These are phyloP conservation scores for Aphanomyces cochlioides DNA, from an alignment of 352 stramenopile species.

Conservation along the genomic window DNA sequence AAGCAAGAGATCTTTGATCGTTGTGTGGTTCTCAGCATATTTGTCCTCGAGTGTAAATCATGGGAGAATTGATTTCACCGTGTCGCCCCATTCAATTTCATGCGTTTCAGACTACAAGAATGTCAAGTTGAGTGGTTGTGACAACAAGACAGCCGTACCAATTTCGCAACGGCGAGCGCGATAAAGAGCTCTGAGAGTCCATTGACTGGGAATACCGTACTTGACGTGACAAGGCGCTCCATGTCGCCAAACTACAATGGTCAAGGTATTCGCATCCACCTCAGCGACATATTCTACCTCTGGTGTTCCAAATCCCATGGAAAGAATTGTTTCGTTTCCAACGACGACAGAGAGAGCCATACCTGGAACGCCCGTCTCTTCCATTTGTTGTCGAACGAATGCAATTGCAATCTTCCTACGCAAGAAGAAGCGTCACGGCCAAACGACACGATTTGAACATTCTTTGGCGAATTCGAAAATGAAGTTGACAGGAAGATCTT, in stretches of 20 bases:
- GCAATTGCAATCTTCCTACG: slow-evolving; percentile 10
- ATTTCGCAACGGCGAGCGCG: slow-evolving; percentile 33
- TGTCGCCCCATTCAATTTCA: slow-evolving; percentile 48
- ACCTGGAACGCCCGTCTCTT: not conserved
- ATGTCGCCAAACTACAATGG: slow-evolving; percentile 18
- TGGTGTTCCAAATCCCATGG: slow-evolving; percentile 17
- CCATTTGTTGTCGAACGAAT: slow-evolving; percentile 8
- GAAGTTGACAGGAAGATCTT: not conserved
- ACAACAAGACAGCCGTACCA: slow-evolving; percentile 29
- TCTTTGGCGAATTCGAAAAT: not conserved
- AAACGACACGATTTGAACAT: too few species aligned
- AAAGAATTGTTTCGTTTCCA: slow-evolving; percentile 3
- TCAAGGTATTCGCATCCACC: not conserved
- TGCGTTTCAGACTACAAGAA: slow-evolving; percentile 41
- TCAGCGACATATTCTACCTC: not conserved
- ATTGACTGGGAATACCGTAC: slow-evolving; percentile 59
- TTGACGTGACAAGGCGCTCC: slow-evolving; percentile 37
- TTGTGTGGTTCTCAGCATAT: slow-evolving; percentile 55
- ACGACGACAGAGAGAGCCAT: not conserved
- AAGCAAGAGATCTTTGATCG: slow-evolving; percentile 47
- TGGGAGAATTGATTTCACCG: slow-evolving; percentile 49
- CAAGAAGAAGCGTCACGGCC: too few species aligned
- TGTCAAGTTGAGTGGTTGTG: not conserved
- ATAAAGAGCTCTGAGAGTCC: slow-evolving; percentile 64
- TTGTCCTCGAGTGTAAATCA: slow-evolving; percentile 53